Conservation (phyloP, 371 early-diverging fungal species). For the Mortierella sp. region DNA sequence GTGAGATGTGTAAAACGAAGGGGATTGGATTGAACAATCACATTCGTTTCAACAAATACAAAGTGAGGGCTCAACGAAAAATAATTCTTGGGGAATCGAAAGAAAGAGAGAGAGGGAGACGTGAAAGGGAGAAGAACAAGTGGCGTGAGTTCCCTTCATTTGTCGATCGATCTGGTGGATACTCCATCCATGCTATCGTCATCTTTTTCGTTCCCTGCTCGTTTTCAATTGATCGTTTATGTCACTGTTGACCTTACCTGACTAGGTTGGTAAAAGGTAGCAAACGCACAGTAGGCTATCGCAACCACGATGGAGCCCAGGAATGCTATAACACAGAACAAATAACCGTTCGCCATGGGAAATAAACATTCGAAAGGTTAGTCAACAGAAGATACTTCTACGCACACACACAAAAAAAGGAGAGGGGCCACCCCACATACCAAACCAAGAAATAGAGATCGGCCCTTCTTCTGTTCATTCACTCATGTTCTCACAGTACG, state of each 20-base stretch:
- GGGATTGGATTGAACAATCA: neutral
- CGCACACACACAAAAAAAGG: neutral
- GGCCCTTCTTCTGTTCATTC: neutral
- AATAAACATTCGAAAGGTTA: neutral
- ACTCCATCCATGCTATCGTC: neutral
- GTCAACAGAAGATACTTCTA: neutral
- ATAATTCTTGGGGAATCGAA: neutral
- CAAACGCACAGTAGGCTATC: conserved; percentile 53
- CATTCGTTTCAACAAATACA: neutral
- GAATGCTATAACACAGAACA: conserved; percentile 24
- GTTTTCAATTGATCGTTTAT: neutral
- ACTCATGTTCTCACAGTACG: neutral
- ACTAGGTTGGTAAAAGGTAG: conserved; percentile 48
- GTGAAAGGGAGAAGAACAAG: neutral
- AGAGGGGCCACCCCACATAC: neutral
- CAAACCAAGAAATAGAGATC: neutral
- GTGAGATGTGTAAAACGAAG: neutral
- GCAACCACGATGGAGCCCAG: conserved; percentile 35
- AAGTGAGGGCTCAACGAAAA: neutral
- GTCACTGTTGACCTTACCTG: conserved; percentile 28
- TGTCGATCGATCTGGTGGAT: conserved; percentile 1
- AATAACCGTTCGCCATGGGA: neutral
- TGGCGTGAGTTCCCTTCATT: neutral
- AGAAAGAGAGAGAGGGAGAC: neutral
- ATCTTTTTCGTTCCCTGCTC: neutral